Percentiles rank a stretch among this genome's conserved stretches.
Conservation (phyloP, 805 yeast species). For the Zygoascus tannicola region DNA sequence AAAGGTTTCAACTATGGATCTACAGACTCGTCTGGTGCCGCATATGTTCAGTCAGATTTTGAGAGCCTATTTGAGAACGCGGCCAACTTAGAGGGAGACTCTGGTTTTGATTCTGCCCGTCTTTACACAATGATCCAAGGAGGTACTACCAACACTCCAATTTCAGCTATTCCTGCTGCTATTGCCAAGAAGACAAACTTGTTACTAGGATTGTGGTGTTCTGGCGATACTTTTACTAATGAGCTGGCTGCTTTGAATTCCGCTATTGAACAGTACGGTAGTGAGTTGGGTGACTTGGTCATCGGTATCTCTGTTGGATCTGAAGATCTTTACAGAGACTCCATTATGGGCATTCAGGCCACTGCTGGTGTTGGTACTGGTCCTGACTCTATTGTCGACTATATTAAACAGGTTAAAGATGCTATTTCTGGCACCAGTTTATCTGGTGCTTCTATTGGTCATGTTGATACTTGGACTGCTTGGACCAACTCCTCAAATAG, state of each 20-base stretch:
- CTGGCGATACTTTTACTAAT: constrained; percentile 14
- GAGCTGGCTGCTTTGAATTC: constrained; percentile 14
- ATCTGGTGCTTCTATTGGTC: constrained; percentile 60
- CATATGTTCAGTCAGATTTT: constrained; percentile 11
- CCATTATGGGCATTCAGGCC: constrained; percentile 41
- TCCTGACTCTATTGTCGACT: constrained; percentile 47
- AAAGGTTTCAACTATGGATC: constrained; percentile 20
- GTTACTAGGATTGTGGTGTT: constrained; percentile 18
- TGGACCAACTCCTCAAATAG: constrained; percentile 62
- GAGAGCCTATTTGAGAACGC: constrained; percentile 16
- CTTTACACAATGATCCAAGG: constrained; percentile 19
- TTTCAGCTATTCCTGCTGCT: constrained; percentile 18
- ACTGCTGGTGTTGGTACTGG: constrained; percentile 56
- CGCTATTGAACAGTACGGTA: constrained; percentile 15
- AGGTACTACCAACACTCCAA: constrained; percentile 15
- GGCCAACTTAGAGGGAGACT: constrained; percentile 9
- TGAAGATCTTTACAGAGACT: constrained; percentile 73
- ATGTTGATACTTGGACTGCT: constrained; percentile 85
- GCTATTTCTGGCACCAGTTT: constrained; percentile 60
- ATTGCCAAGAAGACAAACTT: constrained; percentile 12
- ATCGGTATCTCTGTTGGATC: constrained; percentile 76
- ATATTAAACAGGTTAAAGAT: constrained; percentile 50
- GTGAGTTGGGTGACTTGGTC: constrained; percentile 27
- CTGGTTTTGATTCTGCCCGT: constrained; percentile 17
- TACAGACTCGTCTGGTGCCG: constrained; percentile 14